A percentile compares a stretch with the other conserved stretches of the same genome.
These are phyloP conservation scores for Sideroxylon spinosum DNA, from an alignment of 179 eudicot species.

Conservation along the genomic window DNA sequence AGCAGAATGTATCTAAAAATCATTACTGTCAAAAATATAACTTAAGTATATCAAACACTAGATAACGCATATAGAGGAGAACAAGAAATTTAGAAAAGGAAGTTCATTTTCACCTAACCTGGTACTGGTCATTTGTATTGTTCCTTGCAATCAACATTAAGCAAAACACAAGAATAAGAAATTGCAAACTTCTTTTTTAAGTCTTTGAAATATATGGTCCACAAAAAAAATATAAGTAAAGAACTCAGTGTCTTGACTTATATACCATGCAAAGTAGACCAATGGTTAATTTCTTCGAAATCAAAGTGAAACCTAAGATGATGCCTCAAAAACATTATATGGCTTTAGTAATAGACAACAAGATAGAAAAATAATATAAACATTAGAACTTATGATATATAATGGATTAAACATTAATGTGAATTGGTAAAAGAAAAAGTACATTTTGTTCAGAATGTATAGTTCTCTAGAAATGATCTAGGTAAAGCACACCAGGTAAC, in stretches of 20 bases:
- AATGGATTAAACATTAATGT: background rate
- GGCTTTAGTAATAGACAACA: background rate
- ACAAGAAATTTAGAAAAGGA: background rate
- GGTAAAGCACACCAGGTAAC: conserved; percentile 98
- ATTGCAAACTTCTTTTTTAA: conserved; percentile 85
- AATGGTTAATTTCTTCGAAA: background rate
- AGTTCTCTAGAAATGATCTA: conserved; percentile 95
- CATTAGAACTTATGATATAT: background rate
- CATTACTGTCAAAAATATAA: background rate
- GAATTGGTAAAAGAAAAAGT: conserved; percentile 15
- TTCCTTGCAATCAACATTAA: conserved; percentile 88
- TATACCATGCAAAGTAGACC: background rate
- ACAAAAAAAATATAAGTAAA: background rate
- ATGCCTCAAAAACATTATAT: background rate
- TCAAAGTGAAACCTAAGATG: background rate
- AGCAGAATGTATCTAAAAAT: conserved; percentile 4
- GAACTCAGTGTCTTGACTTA: conserved; percentile 13
- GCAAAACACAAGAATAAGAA: conserved; percentile 98
- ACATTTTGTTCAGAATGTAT: conserved; percentile 80
- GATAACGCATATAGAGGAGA: conserved; percentile 2
- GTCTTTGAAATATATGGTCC: conserved; percentile 49
- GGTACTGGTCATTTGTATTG: conserved; percentile 94
- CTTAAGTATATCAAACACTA: background rate
- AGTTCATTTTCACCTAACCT: conserved; percentile 40
- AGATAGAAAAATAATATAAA: background rate